phyloP scores from a whole-genome alignment of 1,284 basidiomycete species.

The Rhodotorula sp. region DNA sequence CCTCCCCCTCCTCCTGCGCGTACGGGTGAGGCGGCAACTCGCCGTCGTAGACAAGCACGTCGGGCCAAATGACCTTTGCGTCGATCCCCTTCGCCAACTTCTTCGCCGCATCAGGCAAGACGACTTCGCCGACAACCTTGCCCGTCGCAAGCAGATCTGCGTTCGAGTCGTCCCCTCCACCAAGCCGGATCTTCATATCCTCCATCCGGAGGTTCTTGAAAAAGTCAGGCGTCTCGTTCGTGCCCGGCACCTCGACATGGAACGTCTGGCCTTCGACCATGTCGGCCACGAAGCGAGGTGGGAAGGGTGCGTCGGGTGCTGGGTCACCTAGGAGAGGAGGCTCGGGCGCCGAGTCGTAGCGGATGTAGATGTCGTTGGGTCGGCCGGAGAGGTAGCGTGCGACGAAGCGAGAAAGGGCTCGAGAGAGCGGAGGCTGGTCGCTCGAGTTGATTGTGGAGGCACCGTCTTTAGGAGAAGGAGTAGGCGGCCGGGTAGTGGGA shows the following conservation, averaged over 20 bases:
- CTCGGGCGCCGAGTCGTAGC: constrained; percentile 33
- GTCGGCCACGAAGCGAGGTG: background rate
- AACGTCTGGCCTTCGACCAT: constrained; percentile 19
- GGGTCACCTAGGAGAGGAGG: constrained; percentile 3
- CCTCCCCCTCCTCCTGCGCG: background rate
- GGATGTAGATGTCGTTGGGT: constrained; percentile 34
- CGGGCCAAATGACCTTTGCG: constrained; percentile 40
- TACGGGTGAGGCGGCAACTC: constrained; percentile 17
- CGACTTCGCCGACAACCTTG: constrained; percentile 39
- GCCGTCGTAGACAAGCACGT: constrained; percentile 45
- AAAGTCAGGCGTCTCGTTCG: constrained; percentile 38
- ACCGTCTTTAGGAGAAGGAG: background rate
- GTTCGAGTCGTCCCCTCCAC: constrained; percentile 24
- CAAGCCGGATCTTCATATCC: constrained; percentile 40
- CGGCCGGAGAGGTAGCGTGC: constrained; percentile 40
- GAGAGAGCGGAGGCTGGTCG: constrained; percentile 20
- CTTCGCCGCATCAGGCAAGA: constrained; percentile 35
- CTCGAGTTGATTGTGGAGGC: background rate
- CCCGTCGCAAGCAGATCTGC: constrained; percentile 40
- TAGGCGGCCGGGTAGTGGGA: background rate
- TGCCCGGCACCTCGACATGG: constrained; percentile 25
- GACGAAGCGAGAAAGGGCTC: constrained; percentile 36
- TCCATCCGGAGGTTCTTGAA: constrained; percentile 42
- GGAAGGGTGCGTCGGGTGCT: too few relatives aligned
- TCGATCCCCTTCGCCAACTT: constrained; percentile 33